Percentiles rank a stretch among this genome's conserved stretches.
Evolutionary conservation across 805 yeast species (phyloP).

Genomic region (Teunomyces atbi): DNA sequence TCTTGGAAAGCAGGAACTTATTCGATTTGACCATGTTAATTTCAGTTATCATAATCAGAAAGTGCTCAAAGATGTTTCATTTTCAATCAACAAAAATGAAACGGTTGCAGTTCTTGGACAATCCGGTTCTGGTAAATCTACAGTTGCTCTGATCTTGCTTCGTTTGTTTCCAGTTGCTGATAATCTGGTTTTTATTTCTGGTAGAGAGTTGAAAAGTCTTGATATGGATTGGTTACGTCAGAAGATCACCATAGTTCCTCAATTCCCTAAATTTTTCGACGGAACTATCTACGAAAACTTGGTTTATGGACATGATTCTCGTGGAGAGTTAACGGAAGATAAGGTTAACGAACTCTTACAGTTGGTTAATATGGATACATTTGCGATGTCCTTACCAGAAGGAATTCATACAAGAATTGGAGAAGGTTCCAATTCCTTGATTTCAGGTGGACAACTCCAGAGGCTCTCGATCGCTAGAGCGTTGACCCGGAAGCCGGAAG

Average conservation of each 20-base stretch:
- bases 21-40: slow-evolving; percentile 44
- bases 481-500: slow-evolving; percentile 59
- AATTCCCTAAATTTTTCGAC: slow-evolving; percentile 66
- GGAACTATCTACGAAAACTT: slow-evolving; percentile 75
- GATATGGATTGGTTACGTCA: slow-evolving; percentile 50
- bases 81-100: slow-evolving; percentile 45
- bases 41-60: slow-evolving; percentile 47
- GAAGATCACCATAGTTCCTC: slow-evolving; percentile 69
- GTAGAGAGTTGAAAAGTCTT: slow-evolving; percentile 45
- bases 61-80: slow-evolving; percentile 42
- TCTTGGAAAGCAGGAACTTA: slow-evolving; percentile 12
- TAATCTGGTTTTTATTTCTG: slow-evolving; percentile 45
- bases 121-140: slow-evolving; percentile 92
- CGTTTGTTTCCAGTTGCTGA: slow-evolving; percentile 46
- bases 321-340: slow-evolving; percentile 14
- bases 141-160: slow-evolving; percentile 57
- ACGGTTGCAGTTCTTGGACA: slow-evolving; percentile 73
- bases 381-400: slow-evolving; percentile 52
- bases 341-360: slow-evolving; percentile 41
- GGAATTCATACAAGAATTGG: slow-evolving; percentile 63
- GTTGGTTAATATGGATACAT: slow-evolving; percentile 51
- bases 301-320: slow-evolving; percentile 48
- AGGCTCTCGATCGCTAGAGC: slow-evolving; percentile 84
- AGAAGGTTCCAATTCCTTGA: slow-evolving; percentile 37
- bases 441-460: slow-evolving; percentile 93